phyloP scores from a whole-genome alignment of 805 yeast species.

The Metschnikowia vanudenii region DNA sequence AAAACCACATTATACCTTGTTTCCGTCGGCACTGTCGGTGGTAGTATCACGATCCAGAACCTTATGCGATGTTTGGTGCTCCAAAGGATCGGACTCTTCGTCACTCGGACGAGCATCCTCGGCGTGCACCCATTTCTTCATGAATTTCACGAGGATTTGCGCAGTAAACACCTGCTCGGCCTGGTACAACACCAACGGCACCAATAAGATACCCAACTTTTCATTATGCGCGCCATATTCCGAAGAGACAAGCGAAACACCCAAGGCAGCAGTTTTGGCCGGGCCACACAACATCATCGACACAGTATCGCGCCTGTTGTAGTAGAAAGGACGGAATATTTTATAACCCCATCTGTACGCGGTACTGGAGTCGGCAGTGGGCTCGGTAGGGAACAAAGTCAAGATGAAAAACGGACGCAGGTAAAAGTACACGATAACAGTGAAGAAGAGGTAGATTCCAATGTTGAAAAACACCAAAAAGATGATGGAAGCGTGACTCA shows the following conservation, averaged over 20 bases:
- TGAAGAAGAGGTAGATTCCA: constrained; percentile 76
- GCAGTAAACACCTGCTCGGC: constrained; percentile 86
- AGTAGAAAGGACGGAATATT: constrained; percentile 63
- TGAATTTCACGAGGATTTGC: constrained; percentile 61
- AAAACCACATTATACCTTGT: too few species aligned
- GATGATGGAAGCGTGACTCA: constrained; percentile 65
- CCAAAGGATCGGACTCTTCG: constrained; percentile 18
- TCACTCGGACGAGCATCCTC: constrained; percentile 24
- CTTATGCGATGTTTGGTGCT: constrained; percentile 2
- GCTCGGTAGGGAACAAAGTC: constrained; percentile 43
- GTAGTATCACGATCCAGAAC: constrained; percentile 4
- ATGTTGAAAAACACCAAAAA: constrained; percentile 80
- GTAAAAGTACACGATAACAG: constrained; percentile 54
- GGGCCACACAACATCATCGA: constrained; percentile 86
- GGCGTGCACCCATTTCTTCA: constrained; percentile 66
- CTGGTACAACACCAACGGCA: constrained; percentile 83
- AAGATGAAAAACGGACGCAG: constrained; percentile 61
- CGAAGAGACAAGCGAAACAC: constrained; percentile 77
- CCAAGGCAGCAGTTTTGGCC: constrained; percentile 90
- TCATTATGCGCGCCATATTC: constrained; percentile 68
- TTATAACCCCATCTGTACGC: constrained; percentile 46
- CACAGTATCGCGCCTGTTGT: constrained; percentile 68
- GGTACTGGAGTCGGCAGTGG: constrained; percentile 44
- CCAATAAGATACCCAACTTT: constrained; percentile 67
- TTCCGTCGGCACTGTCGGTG: constrained; percentile 1